These are phyloP conservation scores for Trichocladium antarcticum DNA, from an alignment of 495 filamentous ascomycete species.

Conservation along the genomic window DNA sequence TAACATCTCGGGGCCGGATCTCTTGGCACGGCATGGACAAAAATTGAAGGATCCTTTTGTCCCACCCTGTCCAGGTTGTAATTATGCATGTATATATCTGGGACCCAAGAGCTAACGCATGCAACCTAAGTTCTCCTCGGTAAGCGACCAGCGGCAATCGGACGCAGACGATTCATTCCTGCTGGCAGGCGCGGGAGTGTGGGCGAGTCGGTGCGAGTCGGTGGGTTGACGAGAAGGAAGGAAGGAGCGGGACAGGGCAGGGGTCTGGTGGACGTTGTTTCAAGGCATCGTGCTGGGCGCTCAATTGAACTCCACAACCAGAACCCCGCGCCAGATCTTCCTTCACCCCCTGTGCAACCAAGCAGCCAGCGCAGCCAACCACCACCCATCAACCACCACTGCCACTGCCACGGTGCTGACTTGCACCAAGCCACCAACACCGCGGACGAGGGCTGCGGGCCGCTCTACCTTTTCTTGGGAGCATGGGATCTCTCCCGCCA, in stretches of 20 bases:
- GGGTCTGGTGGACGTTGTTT: neutral
- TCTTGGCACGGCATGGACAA: neutral
- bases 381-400: neutral
- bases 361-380: conserved; percentile 2
- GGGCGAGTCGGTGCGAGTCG: neutral
- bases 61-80: neutral
- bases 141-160: conserved; percentile 8
- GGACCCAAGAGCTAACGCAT: conserved; percentile 2
- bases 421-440: too few relatives aligned
- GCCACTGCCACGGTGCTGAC: too few relatives aligned
- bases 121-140: conserved; percentile 10
- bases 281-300: neutral
- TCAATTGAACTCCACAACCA: conserved; percentile 9
- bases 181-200: neutral
- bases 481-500: neutral
- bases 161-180: neutral
- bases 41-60: conserved; percentile 1
- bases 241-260: neutral
- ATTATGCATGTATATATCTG: too few relatives aligned
- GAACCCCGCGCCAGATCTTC: conserved; percentile 16
- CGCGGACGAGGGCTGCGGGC: neutral
- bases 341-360: neutral
- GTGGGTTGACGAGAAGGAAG: neutral
- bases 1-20: conserved; percentile 4
- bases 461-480: neutral